phyloP scores from a whole-genome alignment of 176 grass and related monocot species.

The Zea luxurians region DNA sequence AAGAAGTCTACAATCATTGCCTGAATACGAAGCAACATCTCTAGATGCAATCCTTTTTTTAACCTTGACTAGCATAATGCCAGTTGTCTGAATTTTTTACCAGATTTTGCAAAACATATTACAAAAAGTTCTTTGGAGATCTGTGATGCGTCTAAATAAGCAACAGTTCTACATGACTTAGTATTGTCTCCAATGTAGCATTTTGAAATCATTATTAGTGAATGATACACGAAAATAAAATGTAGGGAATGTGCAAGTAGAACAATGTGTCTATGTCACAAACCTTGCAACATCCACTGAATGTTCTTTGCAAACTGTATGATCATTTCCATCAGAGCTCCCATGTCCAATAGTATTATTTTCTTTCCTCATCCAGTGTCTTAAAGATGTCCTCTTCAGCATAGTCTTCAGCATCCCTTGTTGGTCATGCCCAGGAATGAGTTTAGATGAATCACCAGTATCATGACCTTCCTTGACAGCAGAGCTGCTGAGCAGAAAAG shows the following conservation, averaged over 20 bases:
- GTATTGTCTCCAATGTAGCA: background rate
- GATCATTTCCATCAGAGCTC: constrained; percentile 39
- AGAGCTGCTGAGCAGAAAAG: constrained; percentile 41
- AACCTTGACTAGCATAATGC: background rate
- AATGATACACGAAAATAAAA: background rate
- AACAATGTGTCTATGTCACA: constrained; percentile 20
- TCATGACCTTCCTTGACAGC: constrained; percentile 26
- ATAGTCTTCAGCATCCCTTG: constrained; percentile 85
- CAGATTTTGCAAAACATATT: background rate
- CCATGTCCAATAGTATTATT: constrained; percentile 37
- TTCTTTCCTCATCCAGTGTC: constrained; percentile 70
- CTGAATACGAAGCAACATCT: background rate
- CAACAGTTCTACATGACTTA: background rate
- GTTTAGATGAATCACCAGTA: constrained; percentile 40
- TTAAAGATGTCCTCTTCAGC: constrained; percentile 75
- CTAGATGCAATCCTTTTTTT: background rate
- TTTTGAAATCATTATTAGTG: background rate
- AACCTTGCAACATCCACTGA: constrained; percentile 81
- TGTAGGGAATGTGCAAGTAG: background rate
- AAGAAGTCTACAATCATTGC: background rate
- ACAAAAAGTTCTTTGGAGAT: background rate
- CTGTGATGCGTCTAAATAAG: background rate
- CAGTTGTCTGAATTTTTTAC: background rate
- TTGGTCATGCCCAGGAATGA: constrained; percentile 50
- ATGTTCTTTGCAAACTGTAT: constrained; percentile 40